Evolutionary conservation across 768 basidiomycete species (phyloP).

Genomic region (Paxillus ammoniavirescens): DNA sequence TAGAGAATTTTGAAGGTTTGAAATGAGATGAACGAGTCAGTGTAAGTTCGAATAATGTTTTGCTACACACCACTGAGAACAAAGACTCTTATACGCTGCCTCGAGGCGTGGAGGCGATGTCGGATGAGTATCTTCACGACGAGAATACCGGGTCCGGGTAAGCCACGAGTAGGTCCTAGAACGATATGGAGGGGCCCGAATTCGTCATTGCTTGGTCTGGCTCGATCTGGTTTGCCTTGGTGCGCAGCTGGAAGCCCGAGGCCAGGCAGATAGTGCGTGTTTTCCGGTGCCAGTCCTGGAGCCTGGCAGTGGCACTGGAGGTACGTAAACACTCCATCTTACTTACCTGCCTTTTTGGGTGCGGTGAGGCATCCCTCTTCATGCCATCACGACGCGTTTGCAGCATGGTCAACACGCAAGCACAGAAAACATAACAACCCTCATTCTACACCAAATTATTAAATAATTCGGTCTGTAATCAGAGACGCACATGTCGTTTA

Average conservation of each 20-base stretch:
- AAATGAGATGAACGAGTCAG: slow-evolving; percentile 12
- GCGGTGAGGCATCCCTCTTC: slow-evolving; percentile 4
- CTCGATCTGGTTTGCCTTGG: slow-evolving; percentile 9
- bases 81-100: slow-evolving; percentile 25
- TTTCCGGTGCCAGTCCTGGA: background rate
- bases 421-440: slow-evolving; percentile 5
- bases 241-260: background rate
- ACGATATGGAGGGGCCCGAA: slow-evolving; percentile 1
- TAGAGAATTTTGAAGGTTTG: slow-evolving; percentile 26
- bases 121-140: slow-evolving; percentile 4
- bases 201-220: slow-evolving; percentile 7
- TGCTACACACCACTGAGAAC: slow-evolving; percentile 8
- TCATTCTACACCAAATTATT: background rate
- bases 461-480: slow-evolving; percentile 2
- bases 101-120: slow-evolving; percentile 27
- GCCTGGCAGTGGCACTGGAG: background rate
- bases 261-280: slow-evolving; percentile 24
- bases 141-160: slow-evolving; percentile 12
- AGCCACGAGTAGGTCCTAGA: slow-evolving; percentile 19
- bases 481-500: slow-evolving; percentile 11
- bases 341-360: slow-evolving; percentile 27
- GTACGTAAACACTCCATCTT: slow-evolving; percentile 20
- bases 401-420: slow-evolving; percentile 17
- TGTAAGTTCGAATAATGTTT: slow-evolving; percentile 10
- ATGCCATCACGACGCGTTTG: slow-evolving; percentile 12